phyloP scores from a whole-genome alignment of 2,329 filamentous ascomycete genomes.

The Cercospora berteroae region DNA sequence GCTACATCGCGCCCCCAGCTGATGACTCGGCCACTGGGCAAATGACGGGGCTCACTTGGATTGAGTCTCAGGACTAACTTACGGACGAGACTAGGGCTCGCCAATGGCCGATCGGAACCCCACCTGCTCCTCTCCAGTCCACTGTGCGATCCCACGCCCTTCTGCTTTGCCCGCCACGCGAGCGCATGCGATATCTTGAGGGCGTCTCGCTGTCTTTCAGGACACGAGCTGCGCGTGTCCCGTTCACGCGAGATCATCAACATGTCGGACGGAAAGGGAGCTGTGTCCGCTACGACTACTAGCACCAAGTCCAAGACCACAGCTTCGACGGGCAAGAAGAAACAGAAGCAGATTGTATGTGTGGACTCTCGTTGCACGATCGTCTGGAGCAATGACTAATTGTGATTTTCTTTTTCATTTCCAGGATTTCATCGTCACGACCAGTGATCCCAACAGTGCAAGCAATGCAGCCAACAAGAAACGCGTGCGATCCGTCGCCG shows the following conservation, averaged over 20 bases:
- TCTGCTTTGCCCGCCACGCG: not conserved
- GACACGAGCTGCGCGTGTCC: not conserved
- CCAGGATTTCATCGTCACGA: slow-evolving; percentile 34
- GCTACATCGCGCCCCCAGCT: not conserved
- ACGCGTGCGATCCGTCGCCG: slow-evolving; percentile 32
- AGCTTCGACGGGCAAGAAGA: slow-evolving; percentile 8
- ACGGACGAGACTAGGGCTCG: not conserved
- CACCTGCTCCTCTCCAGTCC: not conserved
- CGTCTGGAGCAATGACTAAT: not conserved
- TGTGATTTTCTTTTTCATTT: not conserved
- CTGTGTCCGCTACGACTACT: not conserved
- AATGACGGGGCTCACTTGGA: not conserved
- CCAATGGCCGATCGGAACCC: not conserved
- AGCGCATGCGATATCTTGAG: not conserved
- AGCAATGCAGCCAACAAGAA: slow-evolving; percentile 31
- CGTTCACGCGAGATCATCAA: not conserved
- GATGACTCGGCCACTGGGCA: not conserved
- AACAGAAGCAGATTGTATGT: slow-evolving; percentile 20
- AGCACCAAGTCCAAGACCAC: not conserved
- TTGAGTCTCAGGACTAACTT: not conserved
- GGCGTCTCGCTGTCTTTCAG: not conserved
- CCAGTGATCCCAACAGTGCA: slow-evolving; percentile 27
- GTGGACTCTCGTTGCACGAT: not conserved
- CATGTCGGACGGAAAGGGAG: not conserved
- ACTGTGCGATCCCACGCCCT: not conserved